Percentiles rank a stretch among this genome's conserved stretches.
Conservation (phyloP, 2,329 filamentous ascomycete genomes). For the Sporothrix phasma region DNA sequence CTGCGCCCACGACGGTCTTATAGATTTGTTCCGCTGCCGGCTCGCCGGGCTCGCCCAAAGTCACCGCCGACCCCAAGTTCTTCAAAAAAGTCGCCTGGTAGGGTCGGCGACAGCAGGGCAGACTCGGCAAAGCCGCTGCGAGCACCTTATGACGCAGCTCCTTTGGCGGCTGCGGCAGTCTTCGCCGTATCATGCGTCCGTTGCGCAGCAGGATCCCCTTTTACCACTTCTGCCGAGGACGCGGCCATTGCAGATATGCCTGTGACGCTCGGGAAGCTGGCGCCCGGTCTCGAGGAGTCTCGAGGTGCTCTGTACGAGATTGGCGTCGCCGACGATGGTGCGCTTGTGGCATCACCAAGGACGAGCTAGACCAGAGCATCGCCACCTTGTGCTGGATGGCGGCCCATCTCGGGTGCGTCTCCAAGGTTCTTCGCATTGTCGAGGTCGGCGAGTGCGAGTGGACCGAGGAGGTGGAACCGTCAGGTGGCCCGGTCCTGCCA, state of each 20-base stretch:
- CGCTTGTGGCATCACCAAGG: conserved; percentile 73
- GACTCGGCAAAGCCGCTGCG: conserved; percentile 70
- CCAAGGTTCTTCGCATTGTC: conserved; percentile 73
- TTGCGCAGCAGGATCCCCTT: conserved; percentile 57
- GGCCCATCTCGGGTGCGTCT: conserved; percentile 75
- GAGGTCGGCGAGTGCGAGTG: conserved; percentile 79
- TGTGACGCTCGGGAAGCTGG: conserved; percentile 44
- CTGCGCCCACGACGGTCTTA: conserved; percentile 69
- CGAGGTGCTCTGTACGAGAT: conserved; percentile 93
- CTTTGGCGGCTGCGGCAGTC: conserved; percentile 94
- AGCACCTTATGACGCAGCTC: conserved; percentile 89
- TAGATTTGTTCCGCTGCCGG: conserved; percentile 47
- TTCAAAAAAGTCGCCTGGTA: conserved; percentile 20
- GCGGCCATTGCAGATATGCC: conserved; percentile 36
- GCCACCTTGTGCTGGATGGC: conserved; percentile 83
- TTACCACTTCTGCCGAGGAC: conserved; percentile 57
- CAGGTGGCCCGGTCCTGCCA: conserved; percentile 18
- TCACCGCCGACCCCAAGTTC: conserved; percentile 22
- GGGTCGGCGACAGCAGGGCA: conserved; percentile 35
- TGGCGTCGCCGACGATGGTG: conserved; percentile 89
- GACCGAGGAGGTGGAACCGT: conserved; percentile 36
- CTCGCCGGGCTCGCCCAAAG: conserved; percentile 25
- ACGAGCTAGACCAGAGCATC: conserved; percentile 88
- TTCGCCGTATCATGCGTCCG: conserved; percentile 77
- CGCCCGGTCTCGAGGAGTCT: conserved; percentile 82